phyloP scores from a whole-genome alignment of 2,329 filamentous ascomycete genomes.

The Trichoderma sp. region DNA sequence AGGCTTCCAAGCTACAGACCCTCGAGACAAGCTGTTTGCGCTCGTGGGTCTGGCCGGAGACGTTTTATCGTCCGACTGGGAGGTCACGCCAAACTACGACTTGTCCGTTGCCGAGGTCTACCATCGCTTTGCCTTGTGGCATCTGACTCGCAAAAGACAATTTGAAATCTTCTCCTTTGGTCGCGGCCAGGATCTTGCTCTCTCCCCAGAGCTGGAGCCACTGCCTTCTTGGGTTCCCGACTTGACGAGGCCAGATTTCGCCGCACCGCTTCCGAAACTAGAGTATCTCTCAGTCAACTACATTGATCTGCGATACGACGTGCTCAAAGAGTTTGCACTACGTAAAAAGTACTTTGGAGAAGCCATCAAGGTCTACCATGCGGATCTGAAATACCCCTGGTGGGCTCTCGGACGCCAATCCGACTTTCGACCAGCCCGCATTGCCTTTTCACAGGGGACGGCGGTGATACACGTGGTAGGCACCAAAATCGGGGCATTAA shows the following conservation, averaged over 20 bases:
- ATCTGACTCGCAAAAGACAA: neutral
- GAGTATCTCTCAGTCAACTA: neutral
- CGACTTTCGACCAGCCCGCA: neutral
- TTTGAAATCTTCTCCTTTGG: neutral
- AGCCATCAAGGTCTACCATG: neutral
- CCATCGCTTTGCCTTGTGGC: neutral
- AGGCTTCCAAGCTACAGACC: neutral
- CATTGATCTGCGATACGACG: neutral
- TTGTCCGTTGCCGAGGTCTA: neutral
- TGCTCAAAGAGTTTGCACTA: neutral
- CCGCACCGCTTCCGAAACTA: neutral
- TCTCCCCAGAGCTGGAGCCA: neutral
- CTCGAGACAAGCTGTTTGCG: neutral
- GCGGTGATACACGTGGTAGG: neutral
- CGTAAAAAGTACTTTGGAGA: neutral
- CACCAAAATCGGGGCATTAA: neutral
- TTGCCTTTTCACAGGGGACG: neutral
- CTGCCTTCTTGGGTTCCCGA: neutral
- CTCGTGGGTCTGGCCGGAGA: neutral
- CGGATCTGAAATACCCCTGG: neutral
- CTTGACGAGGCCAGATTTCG: neutral
- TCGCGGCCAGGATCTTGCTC: neutral
- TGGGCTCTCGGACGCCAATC: neutral
- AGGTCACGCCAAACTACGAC: neutral
- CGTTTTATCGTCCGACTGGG: neutral